phyloP scores from a whole-genome alignment of 169 alveolate genomes.

The Miamiensis avidus region DNA sequence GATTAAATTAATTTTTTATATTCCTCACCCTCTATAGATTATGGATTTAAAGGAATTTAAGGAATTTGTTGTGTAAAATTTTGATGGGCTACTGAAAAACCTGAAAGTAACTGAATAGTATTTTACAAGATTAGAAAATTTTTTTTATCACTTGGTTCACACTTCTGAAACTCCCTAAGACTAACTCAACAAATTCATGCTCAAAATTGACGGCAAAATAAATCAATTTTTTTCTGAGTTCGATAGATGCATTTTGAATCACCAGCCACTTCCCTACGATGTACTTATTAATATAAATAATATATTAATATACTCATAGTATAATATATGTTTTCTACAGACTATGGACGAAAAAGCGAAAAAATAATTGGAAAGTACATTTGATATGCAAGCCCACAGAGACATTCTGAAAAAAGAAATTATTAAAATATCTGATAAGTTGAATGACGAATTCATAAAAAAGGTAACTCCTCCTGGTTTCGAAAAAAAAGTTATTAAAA shows the following conservation, averaged over 20 bases:
- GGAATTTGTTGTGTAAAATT: not conserved
- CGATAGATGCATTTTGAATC: not conserved
- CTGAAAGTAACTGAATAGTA: not conserved
- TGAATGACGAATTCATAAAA: not conserved
- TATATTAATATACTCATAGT: no score
- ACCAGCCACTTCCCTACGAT: not conserved
- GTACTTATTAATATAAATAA: no score
- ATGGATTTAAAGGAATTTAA: not conserved
- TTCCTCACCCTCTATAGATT: no score
- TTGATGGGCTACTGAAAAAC: not conserved
- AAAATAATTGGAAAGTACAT: not conserved
- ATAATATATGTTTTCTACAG: no score
- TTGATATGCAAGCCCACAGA: not conserved
- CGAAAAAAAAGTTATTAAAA: not conserved
- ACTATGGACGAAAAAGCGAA: not conserved
- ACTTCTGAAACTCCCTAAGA: not conserved
- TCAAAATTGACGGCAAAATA: not conserved
- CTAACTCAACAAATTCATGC: not conserved
- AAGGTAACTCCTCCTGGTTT: not conserved
- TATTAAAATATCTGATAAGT: no score
- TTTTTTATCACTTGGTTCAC: not conserved
- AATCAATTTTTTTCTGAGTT: not conserved
- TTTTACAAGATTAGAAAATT: not conserved
- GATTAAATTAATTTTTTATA: no score
- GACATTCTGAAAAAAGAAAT: no score